phyloP scores from a whole-genome alignment of 2,329 filamentous ascomycete genomes.

The Torrubiella hemipterigena region DNA sequence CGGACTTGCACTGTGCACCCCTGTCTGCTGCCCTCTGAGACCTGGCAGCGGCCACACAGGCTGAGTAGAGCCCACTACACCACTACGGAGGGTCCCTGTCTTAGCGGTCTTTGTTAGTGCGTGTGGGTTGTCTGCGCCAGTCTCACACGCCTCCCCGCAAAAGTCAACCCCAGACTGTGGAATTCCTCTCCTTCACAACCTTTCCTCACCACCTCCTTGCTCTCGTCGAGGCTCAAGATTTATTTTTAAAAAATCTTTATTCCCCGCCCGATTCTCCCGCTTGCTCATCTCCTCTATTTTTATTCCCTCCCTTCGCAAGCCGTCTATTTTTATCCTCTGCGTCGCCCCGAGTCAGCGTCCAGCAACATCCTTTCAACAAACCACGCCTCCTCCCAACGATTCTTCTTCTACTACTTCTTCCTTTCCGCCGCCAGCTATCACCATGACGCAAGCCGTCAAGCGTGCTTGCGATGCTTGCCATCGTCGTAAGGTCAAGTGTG shows the following conservation, averaged over 20 bases:
- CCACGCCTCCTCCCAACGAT: neutral
- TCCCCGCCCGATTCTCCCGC: neutral
- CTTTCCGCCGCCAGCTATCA: conserved; percentile 7
- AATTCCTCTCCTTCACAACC: neutral
- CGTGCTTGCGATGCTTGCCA: conserved; percentile 63
- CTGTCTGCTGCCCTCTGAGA: too few relatives aligned
- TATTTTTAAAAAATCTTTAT: neutral
- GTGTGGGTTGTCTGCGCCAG: too few relatives aligned
- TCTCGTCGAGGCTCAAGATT: neutral
- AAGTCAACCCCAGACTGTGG: too few relatives aligned
- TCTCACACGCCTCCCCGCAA: too few relatives aligned
- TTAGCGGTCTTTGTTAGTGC: too few relatives aligned
- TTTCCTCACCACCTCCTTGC: neutral
- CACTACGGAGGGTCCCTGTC: too few relatives aligned
- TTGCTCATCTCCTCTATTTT: neutral
- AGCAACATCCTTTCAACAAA: neutral
- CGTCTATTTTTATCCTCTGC: too few relatives aligned
- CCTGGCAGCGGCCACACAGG: too few relatives aligned
- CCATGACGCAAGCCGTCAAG: conserved; percentile 41
- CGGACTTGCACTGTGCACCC: too few relatives aligned
- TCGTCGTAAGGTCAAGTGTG: conserved; percentile 64
- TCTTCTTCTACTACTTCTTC: neutral
- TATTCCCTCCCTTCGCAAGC: neutral
- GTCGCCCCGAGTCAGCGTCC: too few relatives aligned
- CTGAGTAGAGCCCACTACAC: too few relatives aligned